Evolutionary conservation across 2,329 filamentous ascomycete genomes (phyloP).

Genomic region (Pseudogymnoascus sp.): DNA sequence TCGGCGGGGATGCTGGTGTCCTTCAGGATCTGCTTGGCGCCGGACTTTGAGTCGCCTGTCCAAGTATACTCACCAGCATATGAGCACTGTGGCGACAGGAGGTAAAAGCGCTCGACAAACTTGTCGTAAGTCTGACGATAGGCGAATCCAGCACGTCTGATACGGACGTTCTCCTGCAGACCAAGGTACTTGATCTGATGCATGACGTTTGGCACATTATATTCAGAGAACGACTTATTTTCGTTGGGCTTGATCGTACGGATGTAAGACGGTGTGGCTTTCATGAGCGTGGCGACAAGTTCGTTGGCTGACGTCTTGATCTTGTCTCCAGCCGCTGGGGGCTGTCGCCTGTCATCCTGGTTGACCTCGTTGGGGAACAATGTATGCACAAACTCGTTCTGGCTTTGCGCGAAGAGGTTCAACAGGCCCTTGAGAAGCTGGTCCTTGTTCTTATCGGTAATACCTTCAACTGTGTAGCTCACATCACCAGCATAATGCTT

Average conservation of each 20-base stretch:
- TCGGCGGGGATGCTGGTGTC: constrained; percentile 93
- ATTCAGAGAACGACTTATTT: constrained; percentile 92
- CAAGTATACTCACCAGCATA: constrained; percentile 98
- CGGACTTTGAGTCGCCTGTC: constrained; percentile 80
- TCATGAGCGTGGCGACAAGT: constrained; percentile 91
- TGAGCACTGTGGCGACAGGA: constrained; percentile 87
- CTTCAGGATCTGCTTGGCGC: constrained; percentile 86
- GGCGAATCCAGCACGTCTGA: constrained; percentile 90
- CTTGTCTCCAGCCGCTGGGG: constrained; percentile 91
- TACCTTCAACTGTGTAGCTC: constrained; percentile 86
- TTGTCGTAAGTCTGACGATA: constrained; percentile 97
- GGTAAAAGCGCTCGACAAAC: constrained; percentile 94
- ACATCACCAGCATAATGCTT: constrained; percentile 99
- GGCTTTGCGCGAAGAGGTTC: constrained; percentile 75
- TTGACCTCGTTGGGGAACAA: constrained; percentile 92
- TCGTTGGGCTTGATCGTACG: constrained; percentile 99
- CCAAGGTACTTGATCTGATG: constrained; percentile 99
- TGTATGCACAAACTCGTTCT: constrained; percentile 78
- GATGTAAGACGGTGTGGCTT: constrained; percentile 94
- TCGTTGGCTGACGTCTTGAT: constrained; percentile 94
- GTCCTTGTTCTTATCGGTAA: constrained; percentile 99
- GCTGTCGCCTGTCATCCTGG: constrained; percentile 89
- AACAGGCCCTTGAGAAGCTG: constrained; percentile 90
- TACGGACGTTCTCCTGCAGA: constrained; percentile 98
- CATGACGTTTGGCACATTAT: constrained; percentile 84